Base-by-base conservation (phyloP, 805 yeast species). In the Helenozyma baotianmanensis region DNA sequence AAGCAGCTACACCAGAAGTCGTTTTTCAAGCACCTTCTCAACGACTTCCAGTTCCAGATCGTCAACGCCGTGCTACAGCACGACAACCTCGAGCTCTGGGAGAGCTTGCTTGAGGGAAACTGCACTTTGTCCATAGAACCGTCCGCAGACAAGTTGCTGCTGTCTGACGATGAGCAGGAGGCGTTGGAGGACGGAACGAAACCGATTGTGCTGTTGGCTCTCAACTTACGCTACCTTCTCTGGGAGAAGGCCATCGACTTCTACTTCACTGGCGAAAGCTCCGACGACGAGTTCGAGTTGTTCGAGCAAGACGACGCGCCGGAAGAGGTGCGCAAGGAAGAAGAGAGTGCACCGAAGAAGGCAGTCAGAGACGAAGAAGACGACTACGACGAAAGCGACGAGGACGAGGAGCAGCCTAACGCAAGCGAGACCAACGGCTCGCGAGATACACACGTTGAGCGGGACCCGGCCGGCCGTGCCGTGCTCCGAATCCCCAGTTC, bases 191-290 rank as follows among this genome's bases (percentile, higher is more conserved):
- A 53, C 60, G 78, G 55, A 41, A 18, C 42, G 10, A 50, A 46
- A 14, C 55, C 64, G 16, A 39, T 61, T 14, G 51, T 51, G 25
- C 36, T 54, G 30, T 42, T 82, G 25, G 80, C 87, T 5, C 60
- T 82, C 29, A 82, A 76, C 40, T 58, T 82, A 14, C 63, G 90
- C 42, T 82, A 80, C 44, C 68, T 82, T 9, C 59, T 83, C 15
- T 83, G 85, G 76, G 89, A 82, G 47, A 78, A 74, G 50, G 88
- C 82, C 14, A 67, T 78, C 8, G 81, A 77, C 48, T 60, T 51
- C 41, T 64, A 56, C 43, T 70, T 60, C 39, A 48, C 58, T 21
- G 40, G 25, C 19, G 42, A 24, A 11, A 33, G 46, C 9, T 38
- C 56, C 21, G 62, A 61, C 12, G 63, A 59, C 22, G 70, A 63